phyloP scores from a whole-genome alignment of 768 basidiomycete genomes.

The Cyclocybe cylindracea region DNA sequence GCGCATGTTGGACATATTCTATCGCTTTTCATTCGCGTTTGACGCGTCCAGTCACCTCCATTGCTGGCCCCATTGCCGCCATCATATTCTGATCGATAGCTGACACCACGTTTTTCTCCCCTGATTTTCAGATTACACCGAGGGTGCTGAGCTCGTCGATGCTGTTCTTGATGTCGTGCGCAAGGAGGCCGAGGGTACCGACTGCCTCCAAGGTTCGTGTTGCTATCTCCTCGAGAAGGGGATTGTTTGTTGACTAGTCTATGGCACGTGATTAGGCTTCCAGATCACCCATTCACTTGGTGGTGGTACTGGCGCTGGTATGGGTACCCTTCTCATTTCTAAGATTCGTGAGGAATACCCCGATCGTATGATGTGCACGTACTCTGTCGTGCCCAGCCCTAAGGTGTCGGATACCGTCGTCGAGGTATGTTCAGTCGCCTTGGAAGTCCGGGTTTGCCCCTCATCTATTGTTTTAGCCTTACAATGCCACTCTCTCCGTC shows the following conservation, averaged over 20 bases:
- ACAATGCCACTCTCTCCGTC: slow-evolving; percentile 97
- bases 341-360: slow-evolving; percentile 99
- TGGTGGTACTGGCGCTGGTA: slow-evolving; percentile 99
- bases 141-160: slow-evolving; percentile 98
- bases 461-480: slow-evolving; percentile 57
- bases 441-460: not conserved
- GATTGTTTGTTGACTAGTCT: slow-evolving; percentile 2
- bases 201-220: slow-evolving; percentile 91
- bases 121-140: slow-evolving; percentile 69
- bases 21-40: slow-evolving; percentile 7
- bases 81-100: slow-evolving; percentile 18
- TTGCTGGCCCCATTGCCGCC: slow-evolving; percentile 2
- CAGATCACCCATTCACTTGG: slow-evolving; percentile 98
- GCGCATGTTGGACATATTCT: not conserved
- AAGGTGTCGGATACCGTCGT: slow-evolving; percentile 99
- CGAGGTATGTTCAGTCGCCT: slow-evolving; percentile 54
- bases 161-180: slow-evolving; percentile 97
- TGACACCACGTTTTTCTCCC: slow-evolving; percentile 14
- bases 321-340: slow-evolving; percentile 98
- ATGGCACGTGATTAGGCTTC: slow-evolving; percentile 65
- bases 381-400: slow-evolving; percentile 96
- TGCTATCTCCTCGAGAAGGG: not conserved
- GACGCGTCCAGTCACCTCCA: slow-evolving; percentile 21
- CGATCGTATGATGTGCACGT: slow-evolving; percentile 99
- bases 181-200: slow-evolving; percentile 97